These are phyloP conservation scores for Agaricus subrufescens DNA, from an alignment of 768 basidiomycete genomes.

Conservation along the genomic window DNA sequence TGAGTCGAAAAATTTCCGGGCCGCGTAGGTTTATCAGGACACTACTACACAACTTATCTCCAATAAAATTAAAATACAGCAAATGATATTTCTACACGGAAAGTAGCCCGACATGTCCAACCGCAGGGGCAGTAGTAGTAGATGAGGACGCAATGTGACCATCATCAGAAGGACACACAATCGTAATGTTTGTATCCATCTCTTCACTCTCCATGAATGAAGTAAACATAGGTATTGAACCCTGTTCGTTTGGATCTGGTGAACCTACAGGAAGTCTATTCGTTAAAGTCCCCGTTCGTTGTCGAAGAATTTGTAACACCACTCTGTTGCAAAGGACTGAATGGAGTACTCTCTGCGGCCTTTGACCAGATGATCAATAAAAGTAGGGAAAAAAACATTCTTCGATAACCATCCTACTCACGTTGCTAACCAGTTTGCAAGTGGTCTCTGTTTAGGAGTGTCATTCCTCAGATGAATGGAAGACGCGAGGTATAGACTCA, in stretches of 20 bases:
- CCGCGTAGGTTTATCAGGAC: too few species aligned
- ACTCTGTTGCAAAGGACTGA: conserved; percentile 38
- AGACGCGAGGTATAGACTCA: conserved; percentile 14
- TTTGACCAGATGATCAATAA: conserved; percentile 9
- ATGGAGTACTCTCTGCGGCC: conserved; percentile 40
- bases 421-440: conserved; percentile 41
- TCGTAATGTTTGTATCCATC: conserved; percentile 16
- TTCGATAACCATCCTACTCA: conserved; percentile 15
- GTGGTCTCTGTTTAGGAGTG: conserved; percentile 18
- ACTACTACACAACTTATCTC: not conserved
- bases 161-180: conserved; percentile 12
- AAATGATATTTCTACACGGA: not conserved
- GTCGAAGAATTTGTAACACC: conserved; percentile 33
- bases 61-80: not conserved
- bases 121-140: not conserved
- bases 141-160: not conserved
- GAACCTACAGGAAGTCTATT: not conserved
- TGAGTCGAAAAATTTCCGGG: too few species aligned
- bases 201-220: conserved; percentile 18
- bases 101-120: not conserved
- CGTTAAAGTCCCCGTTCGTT: conserved; percentile 15
- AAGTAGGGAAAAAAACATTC: too few species aligned
- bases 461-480: too few species aligned
- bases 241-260: not conserved
- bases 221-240: conserved; percentile 14